Percentiles rank a stretch among this genome's conserved stretches.
These are phyloP conservation scores for Eucalyptus lansdowneana DNA, from an alignment of 345 rosid species.

Conservation along the genomic window DNA sequence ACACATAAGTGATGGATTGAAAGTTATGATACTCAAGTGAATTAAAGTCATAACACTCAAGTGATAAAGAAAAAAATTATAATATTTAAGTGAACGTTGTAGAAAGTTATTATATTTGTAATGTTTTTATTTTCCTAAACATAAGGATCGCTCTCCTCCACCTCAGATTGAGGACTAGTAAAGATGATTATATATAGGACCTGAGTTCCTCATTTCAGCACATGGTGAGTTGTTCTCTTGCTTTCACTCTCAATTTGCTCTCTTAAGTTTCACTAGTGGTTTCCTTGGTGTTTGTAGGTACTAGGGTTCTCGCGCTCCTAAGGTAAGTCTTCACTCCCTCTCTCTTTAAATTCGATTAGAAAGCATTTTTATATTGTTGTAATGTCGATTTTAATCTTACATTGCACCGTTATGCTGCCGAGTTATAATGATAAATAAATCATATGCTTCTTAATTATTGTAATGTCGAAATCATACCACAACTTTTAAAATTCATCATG, in stretches of 20 bases:
- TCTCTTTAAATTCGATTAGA: neutral
- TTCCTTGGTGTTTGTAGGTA: neutral
- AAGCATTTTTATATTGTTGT: neutral
- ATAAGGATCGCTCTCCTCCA: neutral
- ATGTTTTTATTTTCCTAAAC: neutral
- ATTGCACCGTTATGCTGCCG: neutral
- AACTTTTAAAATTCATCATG: neutral
- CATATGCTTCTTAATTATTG: neutral
- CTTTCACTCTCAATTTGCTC: neutral
- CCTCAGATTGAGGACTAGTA: neutral
- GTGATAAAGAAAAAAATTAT: no score
- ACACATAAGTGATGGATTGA: neutral
- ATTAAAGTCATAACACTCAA: no score
- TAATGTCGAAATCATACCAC: neutral
- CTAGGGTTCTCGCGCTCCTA: neutral
- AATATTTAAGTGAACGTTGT: fast-evolving
- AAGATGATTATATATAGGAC: fast-evolving
- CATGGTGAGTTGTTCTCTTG: neutral
- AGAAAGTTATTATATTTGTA: no score
- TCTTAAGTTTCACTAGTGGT: neutral
- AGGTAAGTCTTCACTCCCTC: neutral
- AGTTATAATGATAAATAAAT: neutral
- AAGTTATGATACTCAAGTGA: fast-evolving
- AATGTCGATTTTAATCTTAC: neutral
- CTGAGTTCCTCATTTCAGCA: neutral